A percentile compares a stretch with the other conserved stretches of the same genome.
Conservation (phyloP, 2,329 filamentous ascomycete species). For the Aspergillus terreus region DNA sequence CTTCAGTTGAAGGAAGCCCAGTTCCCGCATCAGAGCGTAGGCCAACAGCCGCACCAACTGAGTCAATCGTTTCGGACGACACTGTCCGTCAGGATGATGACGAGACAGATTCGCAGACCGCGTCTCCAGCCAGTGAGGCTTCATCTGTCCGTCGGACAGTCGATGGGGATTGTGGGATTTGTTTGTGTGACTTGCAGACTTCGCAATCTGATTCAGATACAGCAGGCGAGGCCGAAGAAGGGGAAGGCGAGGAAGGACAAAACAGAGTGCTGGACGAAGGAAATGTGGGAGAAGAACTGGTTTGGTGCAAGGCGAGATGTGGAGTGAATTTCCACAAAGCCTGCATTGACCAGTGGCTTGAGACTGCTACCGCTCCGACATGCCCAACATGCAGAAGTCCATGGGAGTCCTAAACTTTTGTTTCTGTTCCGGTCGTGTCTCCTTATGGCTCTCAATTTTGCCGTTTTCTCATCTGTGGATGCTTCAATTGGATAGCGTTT, state of each 20-base stretch:
- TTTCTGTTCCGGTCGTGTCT: background rate
- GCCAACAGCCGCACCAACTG: background rate
- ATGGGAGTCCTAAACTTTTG: constrained; percentile 7
- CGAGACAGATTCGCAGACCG: too few species aligned
- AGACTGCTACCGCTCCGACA: constrained; percentile 1
- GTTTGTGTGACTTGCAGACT: background rate
- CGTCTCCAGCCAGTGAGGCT: too few species aligned
- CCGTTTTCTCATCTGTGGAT: too few species aligned
- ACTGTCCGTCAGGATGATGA: too few species aligned
- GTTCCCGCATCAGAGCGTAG: background rate
- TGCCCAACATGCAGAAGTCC: constrained; percentile 15
- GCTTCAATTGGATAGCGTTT: too few species aligned
- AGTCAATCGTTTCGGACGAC: too few species aligned
- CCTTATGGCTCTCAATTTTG: too few species aligned
- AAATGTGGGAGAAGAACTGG: constrained; percentile 3
- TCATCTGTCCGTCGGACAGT: background rate
- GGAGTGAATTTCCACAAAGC: constrained; percentile 18
- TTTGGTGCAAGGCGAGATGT: constrained; percentile 19
- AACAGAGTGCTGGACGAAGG: background rate
- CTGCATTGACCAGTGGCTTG: constrained; percentile 18
- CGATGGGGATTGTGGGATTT: constrained; percentile 8
- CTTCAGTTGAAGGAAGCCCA: background rate
- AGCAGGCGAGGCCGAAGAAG: background rate
- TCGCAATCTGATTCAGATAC: background rate
- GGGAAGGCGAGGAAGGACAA: background rate